Conservation (phyloP, 768 basidiomycete genomes). For the Rhizopogon roseolus region DNA sequence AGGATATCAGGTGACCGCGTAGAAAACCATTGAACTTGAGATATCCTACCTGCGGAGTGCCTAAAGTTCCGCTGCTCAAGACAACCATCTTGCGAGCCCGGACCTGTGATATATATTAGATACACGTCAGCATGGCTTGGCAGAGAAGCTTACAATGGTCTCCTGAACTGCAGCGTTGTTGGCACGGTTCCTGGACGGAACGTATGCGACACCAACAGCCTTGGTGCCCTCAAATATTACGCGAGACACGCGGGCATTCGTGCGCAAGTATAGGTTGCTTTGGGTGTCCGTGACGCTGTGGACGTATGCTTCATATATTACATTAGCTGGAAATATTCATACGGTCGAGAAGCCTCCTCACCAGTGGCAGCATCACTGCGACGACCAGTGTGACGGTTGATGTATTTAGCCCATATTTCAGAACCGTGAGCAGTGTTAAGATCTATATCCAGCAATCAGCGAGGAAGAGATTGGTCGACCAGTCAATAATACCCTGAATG, state of each 20-base stretch:
- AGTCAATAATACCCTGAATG: slow-evolving; percentile 41
- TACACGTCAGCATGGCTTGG: background rate
- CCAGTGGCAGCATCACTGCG: slow-evolving; percentile 70
- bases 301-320: slow-evolving; percentile 44
- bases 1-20: background rate
- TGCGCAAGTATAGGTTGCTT: slow-evolving; percentile 60
- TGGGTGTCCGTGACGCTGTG: slow-evolving; percentile 70
- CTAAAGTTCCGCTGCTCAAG: slow-evolving; percentile 60
- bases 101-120: slow-evolving; percentile 21
- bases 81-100: slow-evolving; percentile 65
- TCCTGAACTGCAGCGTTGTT: slow-evolving; percentile 48
- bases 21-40: background rate
- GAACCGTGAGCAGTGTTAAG: slow-evolving; percentile 55
- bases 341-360: slow-evolving; percentile 15
- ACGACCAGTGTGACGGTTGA: slow-evolving; percentile 68
- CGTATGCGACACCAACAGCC: slow-evolving; percentile 69
- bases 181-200: slow-evolving; percentile 56
- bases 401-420: slow-evolving; percentile 76
- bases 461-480: background rate
- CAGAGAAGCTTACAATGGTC: slow-evolving; percentile 39
- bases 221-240: slow-evolving; percentile 71
- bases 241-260: slow-evolving; percentile 61
- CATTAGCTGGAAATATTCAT: background rate
- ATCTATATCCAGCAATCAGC: slow-evolving; percentile 30
- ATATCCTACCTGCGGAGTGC: slow-evolving; percentile 46